Base-by-base conservation (phyloP, 2,329 filamentous ascomycete species). In the Pyrenophora tritici-repentis region DNA sequence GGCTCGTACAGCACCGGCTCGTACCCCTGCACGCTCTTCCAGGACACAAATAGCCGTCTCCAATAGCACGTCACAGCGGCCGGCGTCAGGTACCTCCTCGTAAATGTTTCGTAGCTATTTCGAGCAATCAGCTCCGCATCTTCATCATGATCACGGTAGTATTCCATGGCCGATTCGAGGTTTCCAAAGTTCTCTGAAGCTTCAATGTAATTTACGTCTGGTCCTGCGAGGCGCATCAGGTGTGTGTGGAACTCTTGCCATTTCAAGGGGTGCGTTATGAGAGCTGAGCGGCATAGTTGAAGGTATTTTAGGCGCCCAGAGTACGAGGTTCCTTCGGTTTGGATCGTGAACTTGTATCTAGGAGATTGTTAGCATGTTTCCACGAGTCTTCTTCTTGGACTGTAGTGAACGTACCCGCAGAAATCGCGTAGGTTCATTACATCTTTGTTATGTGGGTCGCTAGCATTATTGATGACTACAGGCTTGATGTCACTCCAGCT, bases 291-390 rank as follows among this genome's bases (percentile, higher is more conserved):
- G 60, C 81, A 83, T 52, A 80, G 79, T 47, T 82, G 76, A 0
- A 82, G 71, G 53, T 83, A 82, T 58, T 82, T 82, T 7, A 80
- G 74, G 2, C 79, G 76, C 2, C 79, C 80, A 3, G 80, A 83
- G 66, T 81, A 83, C 6, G 77, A 80, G 33, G 76, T 76, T 0
- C 80, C 81, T 64, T 83, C 81, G 1, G 79, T 80, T 48, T 83
- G 80, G 2, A 78, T 76, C 1, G 82, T 73, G 59, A 78, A 83
- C 68, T 80, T 79, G 60, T 82, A 83, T 26, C 72, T 72, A 24
- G 31, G n/a, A 37, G 26, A 31, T 20, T 16, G 18, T 58, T 47
- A 52, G 48, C 36, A 49, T 41, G 2, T 17, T 33, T 16, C 26
- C 12, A 6, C 8, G 24, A 12, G 14, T 20, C n/a, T 38, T n/a